phyloP scores from a whole-genome alignment of 2,329 filamentous ascomycete species.

The Alternaria incomplexa region DNA sequence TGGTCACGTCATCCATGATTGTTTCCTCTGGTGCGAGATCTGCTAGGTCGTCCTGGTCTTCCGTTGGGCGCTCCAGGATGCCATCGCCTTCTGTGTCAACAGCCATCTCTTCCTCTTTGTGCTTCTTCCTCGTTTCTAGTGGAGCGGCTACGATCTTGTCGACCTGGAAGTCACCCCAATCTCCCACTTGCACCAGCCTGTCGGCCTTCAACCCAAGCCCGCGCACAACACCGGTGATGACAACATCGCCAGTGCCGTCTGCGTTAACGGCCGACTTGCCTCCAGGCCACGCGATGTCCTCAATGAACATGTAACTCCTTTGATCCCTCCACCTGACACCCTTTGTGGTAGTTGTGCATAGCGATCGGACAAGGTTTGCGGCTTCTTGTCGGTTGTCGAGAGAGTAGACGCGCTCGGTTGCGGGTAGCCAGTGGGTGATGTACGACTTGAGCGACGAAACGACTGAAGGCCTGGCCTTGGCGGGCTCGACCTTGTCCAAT shows the following conservation, averaged over 20 bases:
- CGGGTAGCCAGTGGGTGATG: constrained; percentile 92
- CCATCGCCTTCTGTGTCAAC: constrained; percentile 65
- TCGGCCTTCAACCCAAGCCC: constrained; percentile 89
- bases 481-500: constrained; percentile 76
- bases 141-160: constrained; percentile 85
- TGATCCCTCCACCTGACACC: constrained; percentile 96
- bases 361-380: constrained; percentile 84
- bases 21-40: constrained; percentile 87
- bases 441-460: constrained; percentile 86
- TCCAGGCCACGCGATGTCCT: constrained; percentile 76
- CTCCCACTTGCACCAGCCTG: constrained; percentile 85
- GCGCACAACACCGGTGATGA: constrained; percentile 83
- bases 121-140: constrained; percentile 62
- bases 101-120: constrained; percentile 70
- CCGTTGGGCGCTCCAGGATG: constrained; percentile 72
- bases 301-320: constrained; percentile 92
- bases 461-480: constrained; percentile 78
- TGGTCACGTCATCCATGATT: constrained; percentile 73
- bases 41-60: constrained; percentile 81
- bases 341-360: constrained; percentile 92
- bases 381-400: constrained; percentile 90
- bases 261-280: constrained; percentile 51
- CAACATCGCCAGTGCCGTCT: constrained; percentile 62
- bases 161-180: constrained; percentile 93
- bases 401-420: constrained; percentile 88